These are phyloP conservation scores for Tylopilus rubrobrunneus DNA, from an alignment of 768 basidiomycete genomes.

Conservation along the genomic window DNA sequence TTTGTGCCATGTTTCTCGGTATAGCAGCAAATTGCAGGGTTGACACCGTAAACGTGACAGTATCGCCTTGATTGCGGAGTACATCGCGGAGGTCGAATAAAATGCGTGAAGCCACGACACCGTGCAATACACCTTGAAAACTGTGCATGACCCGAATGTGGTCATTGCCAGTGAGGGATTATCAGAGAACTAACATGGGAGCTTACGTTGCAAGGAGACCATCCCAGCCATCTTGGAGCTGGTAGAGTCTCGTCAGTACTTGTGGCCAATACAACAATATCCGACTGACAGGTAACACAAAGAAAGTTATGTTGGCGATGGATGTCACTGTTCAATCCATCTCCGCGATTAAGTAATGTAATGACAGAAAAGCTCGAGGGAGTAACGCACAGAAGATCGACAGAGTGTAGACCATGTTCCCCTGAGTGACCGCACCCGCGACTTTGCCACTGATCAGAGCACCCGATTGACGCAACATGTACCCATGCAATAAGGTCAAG, in stretches of 20 bases:
- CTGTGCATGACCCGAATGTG: neutral
- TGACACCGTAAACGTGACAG: neutral
- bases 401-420: conserved; percentile 8
- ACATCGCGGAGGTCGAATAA: conserved; percentile 8
- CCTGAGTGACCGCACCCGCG: neutral
- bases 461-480: neutral
- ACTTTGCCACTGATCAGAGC: neutral
- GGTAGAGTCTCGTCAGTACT: neutral
- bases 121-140: conserved; percentile 9
- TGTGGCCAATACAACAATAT: neutral
- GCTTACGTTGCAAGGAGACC: conserved; percentile 1
- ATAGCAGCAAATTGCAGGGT: neutral
- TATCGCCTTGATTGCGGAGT: neutral
- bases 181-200: neutral
- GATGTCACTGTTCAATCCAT: neutral
- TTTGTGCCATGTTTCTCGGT: neutral
- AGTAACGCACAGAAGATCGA: conserved; percentile 7
- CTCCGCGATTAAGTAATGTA: neutral
- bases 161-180: neutral
- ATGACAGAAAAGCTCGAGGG: neutral
- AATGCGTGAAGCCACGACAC: conserved; percentile 8
- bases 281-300: conserved; percentile 1
- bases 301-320: neutral
- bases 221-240: conserved; percentile 3
- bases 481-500: conserved; percentile 4